Evolutionary conservation across 1,284 basidiomycete genomes (phyloP).

Genomic region (Marasmius sp.): DNA sequence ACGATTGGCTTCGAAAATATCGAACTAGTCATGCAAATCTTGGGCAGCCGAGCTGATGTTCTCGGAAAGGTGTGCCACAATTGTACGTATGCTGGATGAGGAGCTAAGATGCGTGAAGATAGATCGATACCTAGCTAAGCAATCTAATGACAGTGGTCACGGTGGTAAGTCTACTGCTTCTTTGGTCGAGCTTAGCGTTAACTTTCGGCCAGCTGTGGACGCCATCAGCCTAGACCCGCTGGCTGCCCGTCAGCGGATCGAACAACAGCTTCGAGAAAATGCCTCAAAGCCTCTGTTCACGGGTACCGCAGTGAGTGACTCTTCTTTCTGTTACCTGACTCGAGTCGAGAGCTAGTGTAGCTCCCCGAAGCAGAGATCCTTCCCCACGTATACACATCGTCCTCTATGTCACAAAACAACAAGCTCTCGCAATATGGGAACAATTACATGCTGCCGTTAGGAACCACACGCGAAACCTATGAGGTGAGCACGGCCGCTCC

Average conservation of each 20-base stretch:
- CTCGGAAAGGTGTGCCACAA: constrained; percentile 38
- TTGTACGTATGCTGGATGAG: constrained; percentile 1
- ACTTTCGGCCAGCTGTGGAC: constrained; percentile 3
- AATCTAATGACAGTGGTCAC: not conserved
- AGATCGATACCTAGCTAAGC: not conserved
- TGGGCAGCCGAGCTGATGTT: constrained; percentile 45
- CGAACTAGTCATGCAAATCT: constrained; percentile 62
- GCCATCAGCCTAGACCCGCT: constrained; percentile 44
- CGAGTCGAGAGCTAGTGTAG: constrained; percentile 30
- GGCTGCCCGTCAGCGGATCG: constrained; percentile 65
- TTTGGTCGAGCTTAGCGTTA: not conserved
- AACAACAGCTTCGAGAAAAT: constrained; percentile 63
- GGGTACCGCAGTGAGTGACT: constrained; percentile 49
- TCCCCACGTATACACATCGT: constrained; percentile 89
- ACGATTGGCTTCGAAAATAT: constrained; percentile 87
- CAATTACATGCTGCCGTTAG: constrained; percentile 83
- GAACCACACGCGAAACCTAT: constrained; percentile 69
- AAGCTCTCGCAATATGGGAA: constrained; percentile 73
- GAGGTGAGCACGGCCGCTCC: constrained; percentile 48
- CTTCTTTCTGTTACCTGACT: constrained; percentile 15
- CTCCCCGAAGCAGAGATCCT: constrained; percentile 64
- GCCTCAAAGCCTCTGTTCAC: constrained; percentile 70
- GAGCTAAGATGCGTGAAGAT: constrained; percentile 2
- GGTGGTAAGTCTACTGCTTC: not conserved
- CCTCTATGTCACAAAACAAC: constrained; percentile 59